A percentile compares a stretch with the other conserved stretches of the same genome.
These are phyloP conservation scores for Lasiosphaeria hispida DNA, from an alignment of 495 filamentous ascomycete genomes.

Conservation along the genomic window DNA sequence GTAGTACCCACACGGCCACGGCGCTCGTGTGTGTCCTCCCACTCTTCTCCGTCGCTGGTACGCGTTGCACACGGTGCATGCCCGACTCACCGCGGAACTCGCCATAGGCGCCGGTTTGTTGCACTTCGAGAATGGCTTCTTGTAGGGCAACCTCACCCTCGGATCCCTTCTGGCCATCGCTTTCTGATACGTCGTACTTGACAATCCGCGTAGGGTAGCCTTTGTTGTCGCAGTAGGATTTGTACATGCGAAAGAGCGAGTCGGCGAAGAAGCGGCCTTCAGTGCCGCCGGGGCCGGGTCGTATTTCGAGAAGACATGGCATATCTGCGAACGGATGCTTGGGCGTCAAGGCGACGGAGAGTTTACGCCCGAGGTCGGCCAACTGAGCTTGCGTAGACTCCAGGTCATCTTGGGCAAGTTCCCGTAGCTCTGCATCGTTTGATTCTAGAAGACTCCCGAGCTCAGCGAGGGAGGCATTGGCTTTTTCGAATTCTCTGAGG, in stretches of 20 bases:
- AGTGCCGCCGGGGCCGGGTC: slow-evolving; percentile 88
- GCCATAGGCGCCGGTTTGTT: slow-evolving; percentile 72
- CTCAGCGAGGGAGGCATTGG: slow-evolving; percentile 53
- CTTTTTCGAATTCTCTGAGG: slow-evolving; percentile 66
- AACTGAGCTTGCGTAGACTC: slow-evolving; percentile 59
- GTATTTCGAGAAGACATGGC: slow-evolving; percentile 86
- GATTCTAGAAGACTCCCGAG: slow-evolving; percentile 50
- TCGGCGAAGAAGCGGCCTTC: slow-evolving; percentile 88
- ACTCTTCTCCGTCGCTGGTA: slow-evolving; percentile 84
- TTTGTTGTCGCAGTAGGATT: slow-evolving; percentile 64
- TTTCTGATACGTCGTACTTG: slow-evolving; percentile 52
- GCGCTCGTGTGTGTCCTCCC: slow-evolving; percentile 93
- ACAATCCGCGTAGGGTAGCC: slow-evolving; percentile 47
- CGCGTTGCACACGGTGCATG: slow-evolving; percentile 90
- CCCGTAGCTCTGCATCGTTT: slow-evolving; percentile 51
- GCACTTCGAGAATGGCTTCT: slow-evolving; percentile 88
- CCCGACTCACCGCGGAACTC: slow-evolving; percentile 81
- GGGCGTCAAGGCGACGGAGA: slow-evolving; percentile 77
- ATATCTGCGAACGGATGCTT: slow-evolving; percentile 91
- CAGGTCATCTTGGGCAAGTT: slow-evolving; percentile 77
- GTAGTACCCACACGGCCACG: slow-evolving; percentile 85
- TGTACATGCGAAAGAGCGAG: slow-evolving; percentile 88
- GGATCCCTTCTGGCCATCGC: slow-evolving; percentile 57
- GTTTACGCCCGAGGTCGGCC: slow-evolving; percentile 54
- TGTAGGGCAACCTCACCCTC: slow-evolving; percentile 60